Percentiles rank a stretch among this genome's conserved stretches.
These are phyloP conservation scores for Musa acuminata DNA, from an alignment of 176 grass and related monocot genomes.

Conservation along the genomic window DNA sequence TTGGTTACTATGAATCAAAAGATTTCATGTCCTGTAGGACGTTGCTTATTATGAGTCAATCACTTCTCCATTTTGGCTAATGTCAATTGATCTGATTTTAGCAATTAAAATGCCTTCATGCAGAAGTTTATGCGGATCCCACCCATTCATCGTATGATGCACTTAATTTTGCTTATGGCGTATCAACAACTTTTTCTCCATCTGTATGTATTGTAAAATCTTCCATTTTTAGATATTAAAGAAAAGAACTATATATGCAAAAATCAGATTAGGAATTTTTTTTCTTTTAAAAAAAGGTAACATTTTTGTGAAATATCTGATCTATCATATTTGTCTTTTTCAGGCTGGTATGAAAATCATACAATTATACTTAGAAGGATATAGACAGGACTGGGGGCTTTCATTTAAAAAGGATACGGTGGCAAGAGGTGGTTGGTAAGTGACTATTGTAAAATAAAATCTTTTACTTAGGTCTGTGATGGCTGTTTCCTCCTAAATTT, in stretches of 20 bases:
- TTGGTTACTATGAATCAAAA: not conserved
- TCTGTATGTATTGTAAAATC: slow-evolving; percentile 31
- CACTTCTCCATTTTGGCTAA: not conserved
- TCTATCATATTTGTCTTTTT: slow-evolving; percentile 5
- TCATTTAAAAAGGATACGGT: slow-evolving; percentile 74
- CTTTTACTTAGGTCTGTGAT: not conserved
- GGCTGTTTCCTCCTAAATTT: not conserved
- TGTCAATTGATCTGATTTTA: slow-evolving; percentile 2
- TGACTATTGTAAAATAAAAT: not conserved
- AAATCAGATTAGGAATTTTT: not conserved
- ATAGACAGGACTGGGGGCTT: slow-evolving; percentile 84
- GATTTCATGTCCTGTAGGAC: not conserved
- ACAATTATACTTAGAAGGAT: slow-evolving; percentile 77
- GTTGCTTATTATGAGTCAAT: not conserved
- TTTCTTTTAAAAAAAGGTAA: not conserved
- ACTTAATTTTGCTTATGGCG: slow-evolving; percentile 76
- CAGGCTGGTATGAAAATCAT: slow-evolving; percentile 89
- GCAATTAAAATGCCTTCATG: slow-evolving; percentile 23
- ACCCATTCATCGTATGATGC: slow-evolving; percentile 72
- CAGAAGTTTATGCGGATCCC: slow-evolving; percentile 96
- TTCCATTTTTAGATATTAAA: not conserved
- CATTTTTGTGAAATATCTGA: not conserved
- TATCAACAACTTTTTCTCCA: slow-evolving; percentile 75
- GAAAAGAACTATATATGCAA: slow-evolving; percentile 1
- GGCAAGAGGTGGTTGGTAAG: slow-evolving; percentile 81